Evolutionary conservation across 176 grass and related monocot species (phyloP).

Genomic region (Alopecurus myosuroides): DNA sequence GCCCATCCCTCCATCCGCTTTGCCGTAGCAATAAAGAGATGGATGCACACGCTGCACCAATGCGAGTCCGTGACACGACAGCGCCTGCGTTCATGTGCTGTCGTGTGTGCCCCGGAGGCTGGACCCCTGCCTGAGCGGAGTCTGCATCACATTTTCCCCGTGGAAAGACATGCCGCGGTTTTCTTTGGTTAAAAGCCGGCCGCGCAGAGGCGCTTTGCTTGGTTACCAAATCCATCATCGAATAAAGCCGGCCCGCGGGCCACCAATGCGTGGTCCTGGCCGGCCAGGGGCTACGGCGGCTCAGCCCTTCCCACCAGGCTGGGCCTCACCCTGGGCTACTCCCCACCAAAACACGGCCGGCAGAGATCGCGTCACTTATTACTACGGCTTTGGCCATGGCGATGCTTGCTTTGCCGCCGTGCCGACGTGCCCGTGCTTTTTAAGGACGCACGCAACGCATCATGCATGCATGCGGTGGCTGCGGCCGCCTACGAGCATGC

Average conservation of each 20-base stretch:
- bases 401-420: neutral
- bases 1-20: constrained; percentile 38
- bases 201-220: too few relatives aligned
- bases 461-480: neutral
- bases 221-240: neutral
- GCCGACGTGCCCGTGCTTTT: constrained; percentile 21
- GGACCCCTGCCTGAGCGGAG: neutral
- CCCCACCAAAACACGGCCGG: neutral
- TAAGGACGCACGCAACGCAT: constrained; percentile 34
- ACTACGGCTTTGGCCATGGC: neutral
- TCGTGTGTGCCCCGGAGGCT: neutral
- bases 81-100: neutral
- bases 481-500: neutral
- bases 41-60: neutral
- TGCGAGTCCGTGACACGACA: neutral
- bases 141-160: neutral
- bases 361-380: neutral
- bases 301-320: neutral
- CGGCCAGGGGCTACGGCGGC: neutral
- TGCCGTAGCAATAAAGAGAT: constrained; percentile 1
- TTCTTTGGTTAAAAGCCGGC: too few relatives aligned
- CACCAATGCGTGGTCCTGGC: constrained; percentile 12
- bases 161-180: constrained; percentile 28
- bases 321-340: constrained; percentile 20
- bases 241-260: constrained; percentile 39